Evolutionary conservation across 2,329 filamentous ascomycete species (phyloP).

Genomic region (Aspergillus jensenii): DNA sequence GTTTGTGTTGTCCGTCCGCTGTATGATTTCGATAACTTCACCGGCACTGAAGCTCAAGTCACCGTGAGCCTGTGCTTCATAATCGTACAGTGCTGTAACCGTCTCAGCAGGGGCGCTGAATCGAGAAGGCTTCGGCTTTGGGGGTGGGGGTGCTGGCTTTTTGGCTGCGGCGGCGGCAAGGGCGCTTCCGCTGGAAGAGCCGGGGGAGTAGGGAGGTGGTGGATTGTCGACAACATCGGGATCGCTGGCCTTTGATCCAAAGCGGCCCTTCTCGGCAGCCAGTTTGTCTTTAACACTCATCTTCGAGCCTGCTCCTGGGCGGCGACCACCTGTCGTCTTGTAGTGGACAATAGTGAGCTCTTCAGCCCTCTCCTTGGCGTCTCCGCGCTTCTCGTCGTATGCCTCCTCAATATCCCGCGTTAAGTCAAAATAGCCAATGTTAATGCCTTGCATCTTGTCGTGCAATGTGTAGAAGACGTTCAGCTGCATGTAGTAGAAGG

Average conservation of each 20-base stretch:
- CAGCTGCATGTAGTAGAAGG: conserved; percentile 99
- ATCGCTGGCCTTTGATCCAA: conserved; percentile 32
- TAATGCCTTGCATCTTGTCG: conserved; percentile 94
- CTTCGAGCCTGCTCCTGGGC: conserved; percentile 29
- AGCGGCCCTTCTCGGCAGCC: conserved; percentile 38
- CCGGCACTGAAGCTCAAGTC: conserved; percentile 88
- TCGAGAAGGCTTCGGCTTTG: conserved; percentile 77
- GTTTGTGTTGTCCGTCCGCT: conserved; percentile 82
- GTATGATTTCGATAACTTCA: conserved; percentile 85
- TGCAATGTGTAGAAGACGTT: conserved; percentile 99
- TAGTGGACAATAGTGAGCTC: conserved; percentile 82
- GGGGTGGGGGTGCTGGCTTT: conserved; percentile 66
- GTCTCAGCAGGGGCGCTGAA: conserved; percentile 73
- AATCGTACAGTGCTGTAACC: conserved; percentile 91
- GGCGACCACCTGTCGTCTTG: conserved; percentile 73
- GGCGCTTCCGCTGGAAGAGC: conserved; percentile 41
- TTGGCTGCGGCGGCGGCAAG: conserved; percentile 63
- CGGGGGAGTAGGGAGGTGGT: conserved; percentile 68
- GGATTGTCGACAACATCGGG: conserved; percentile 56
- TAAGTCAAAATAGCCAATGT: conserved; percentile 97
- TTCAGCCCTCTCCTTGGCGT: conserved; percentile 85
- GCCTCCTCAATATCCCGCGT: conserved; percentile 87
- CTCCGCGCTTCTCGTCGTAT: conserved; percentile 83
- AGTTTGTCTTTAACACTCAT: conserved; percentile 36
- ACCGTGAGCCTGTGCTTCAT: conserved; percentile 90